Base-by-base conservation (phyloP, 768 basidiomycete genomes). In the Phaeotremella fagi region DNA sequence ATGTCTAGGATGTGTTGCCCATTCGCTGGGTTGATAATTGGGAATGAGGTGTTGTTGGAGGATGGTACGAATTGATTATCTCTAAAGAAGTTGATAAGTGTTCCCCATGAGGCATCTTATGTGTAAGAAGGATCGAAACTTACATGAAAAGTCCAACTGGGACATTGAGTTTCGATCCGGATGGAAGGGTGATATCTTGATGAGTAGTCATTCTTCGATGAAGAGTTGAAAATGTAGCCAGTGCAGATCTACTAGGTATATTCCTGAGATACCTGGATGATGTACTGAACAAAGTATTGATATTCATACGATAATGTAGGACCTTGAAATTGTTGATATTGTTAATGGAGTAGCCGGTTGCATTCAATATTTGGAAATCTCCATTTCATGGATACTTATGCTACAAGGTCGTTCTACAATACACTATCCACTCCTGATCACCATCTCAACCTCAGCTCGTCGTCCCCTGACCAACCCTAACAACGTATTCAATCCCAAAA, bases 401-500 rank as follows among this genome's bases (percentile, higher is more conserved):
- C n/a, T n/a, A n/a, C n/a, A n/a, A n/a, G n/a, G n/a, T n/a, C n/a
- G n/a, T n/a, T n/a, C n/a, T n/a, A n/a, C n/a, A n/a, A n/a, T n/a
- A n/a, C n/a, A n/a, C n/a, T n/a, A n/a, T n/a, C n/a, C n/a, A n/a
- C n/a, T n/a, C n/a, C n/a, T n/a, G n/a, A n/a, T n/a, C n/a, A n/a
- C n/a, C n/a, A n/a, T n/a, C 38, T 41, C 60, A 37, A 85, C 75
- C 55, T 80, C 77, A 48, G 74, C 74, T 28, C 80, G 78, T 55
- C 87, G 76, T 7, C 76, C 81, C 54, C 84, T 80, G 47, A 94
- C 62, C 51, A 95, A 70, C 4, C 60, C 63, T 25, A 85, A 71
- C 33, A 86, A 70, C 0, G 85, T 90, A 47, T 83, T 77, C 53
- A 97, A 60, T 3, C 91, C 94, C 28, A 76, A 71, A 58, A 94